Conservation (phyloP, 2,329 filamentous ascomycete genomes). For the Diaporthe batatas region DNA sequence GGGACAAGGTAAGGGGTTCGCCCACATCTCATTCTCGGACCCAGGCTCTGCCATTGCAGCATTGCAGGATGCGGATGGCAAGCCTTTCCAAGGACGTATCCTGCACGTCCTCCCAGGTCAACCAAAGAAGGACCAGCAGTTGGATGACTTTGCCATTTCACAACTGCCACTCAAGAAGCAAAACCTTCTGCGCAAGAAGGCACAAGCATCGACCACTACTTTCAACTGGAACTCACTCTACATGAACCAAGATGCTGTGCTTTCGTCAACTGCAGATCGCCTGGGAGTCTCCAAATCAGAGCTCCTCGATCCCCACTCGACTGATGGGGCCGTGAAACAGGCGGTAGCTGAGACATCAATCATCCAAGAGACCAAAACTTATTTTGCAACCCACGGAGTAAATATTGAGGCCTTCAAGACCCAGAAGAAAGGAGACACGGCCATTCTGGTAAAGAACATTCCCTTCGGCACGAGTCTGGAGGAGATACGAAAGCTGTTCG, state of each 20-base stretch:
- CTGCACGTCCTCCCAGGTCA: constrained; percentile 90
- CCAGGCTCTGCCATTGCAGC: constrained; percentile 81
- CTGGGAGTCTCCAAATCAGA: constrained; percentile 93
- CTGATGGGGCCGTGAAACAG: constrained; percentile 95
- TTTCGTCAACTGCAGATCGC: constrained; percentile 87
- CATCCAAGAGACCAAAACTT: constrained; percentile 95
- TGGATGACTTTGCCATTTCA: constrained; percentile 91
- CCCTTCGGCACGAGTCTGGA: constrained; percentile 84
- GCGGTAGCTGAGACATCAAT: constrained; percentile 96
- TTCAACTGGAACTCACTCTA: constrained; percentile 99
- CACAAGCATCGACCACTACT: constrained; percentile 79
- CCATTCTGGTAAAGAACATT: constrained; percentile 95
- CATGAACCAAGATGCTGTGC: constrained; percentile 96
- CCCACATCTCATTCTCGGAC: constrained; percentile 84
- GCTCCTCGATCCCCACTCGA: constrained; percentile 92
- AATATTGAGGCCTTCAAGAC: constrained; percentile 93
- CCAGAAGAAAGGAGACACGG: constrained; percentile 84
- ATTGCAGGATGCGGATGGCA: constrained; percentile 83
- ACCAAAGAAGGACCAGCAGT: constrained; percentile 82
- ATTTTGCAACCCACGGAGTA: constrained; percentile 88
- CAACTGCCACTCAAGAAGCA: constrained; percentile 96
- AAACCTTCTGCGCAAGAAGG: constrained; percentile 87
- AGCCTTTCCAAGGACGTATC: constrained; percentile 91
- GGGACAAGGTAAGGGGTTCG: constrained; percentile 88
- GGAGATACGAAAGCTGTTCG: constrained; percentile 84